Base-by-base conservation (phyloP, 129 eudicot genomes). In the Ambrosia artemisiifolia region DNA sequence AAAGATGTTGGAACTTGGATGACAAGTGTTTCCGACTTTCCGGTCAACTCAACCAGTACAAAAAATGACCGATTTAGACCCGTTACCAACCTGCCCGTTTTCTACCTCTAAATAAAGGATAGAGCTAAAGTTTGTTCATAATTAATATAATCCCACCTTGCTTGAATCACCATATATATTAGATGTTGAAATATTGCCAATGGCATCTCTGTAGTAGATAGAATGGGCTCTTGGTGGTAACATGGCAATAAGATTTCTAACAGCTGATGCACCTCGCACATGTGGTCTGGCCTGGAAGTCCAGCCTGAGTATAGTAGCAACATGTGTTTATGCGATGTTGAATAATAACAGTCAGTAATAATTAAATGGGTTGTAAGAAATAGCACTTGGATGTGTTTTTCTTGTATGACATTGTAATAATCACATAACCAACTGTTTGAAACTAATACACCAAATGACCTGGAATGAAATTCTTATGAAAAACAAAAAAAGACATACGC, bases 181-280 rank as follows among this genome's bases (percentile, higher is more conserved):
- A 63, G 99, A 95, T 3, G 99, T 95, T n/a, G 99, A 95, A 65
- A 95, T 95, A 78, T 95, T 95, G 35, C 99, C 99, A 66, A 95
- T 95, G 49, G 88, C 96, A 74, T 95, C 99, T 72, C 99, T 81
- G 69, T 90, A 95, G 77, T 95, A 95, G 32, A 95, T 84, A 53
- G 99, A 95, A 74, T 90, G 99, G 68, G 97, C 97, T 67, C 97
- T 80, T 67, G 90, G 84, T 5, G 96, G 97, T 71, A 95, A 80
- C 82, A 77, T 88, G 11, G 96, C 97, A 40, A 95, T 76, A 63
- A 95, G 92, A 63, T 75, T 77, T 54, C 87, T 83, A 63, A 95
- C 84, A 59, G 91, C 96, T 14, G 97, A 82, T 70, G 94, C 90
- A 79, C 99, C 99, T 80, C 79, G 81, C 7, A 78, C 72, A 54